Evolutionary conservation across 2,329 filamentous ascomycete species (phyloP).

Genomic region (Cytospora leucostoma): DNA sequence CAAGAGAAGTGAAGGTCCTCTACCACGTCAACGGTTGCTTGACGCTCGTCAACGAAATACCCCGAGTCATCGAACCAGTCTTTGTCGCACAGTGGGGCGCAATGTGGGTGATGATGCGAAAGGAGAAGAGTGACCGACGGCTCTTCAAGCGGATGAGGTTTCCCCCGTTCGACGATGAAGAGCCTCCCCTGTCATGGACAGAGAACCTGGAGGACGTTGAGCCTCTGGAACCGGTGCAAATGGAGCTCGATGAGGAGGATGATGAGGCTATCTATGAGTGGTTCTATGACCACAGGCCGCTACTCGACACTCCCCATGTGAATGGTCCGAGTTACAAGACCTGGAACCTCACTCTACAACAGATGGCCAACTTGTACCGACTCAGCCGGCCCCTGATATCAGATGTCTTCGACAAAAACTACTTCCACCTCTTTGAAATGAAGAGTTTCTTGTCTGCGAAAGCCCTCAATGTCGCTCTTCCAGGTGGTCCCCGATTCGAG

Average conservation of each 20-base stretch:
- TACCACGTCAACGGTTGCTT: constrained; percentile 98
- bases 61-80: constrained; percentile 94
- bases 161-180: constrained; percentile 97
- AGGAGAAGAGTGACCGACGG: constrained; percentile 93
- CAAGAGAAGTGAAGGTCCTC: constrained; percentile 93
- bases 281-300: constrained; percentile 93
- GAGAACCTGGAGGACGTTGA: constrained; percentile 99
- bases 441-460: constrained; percentile 96
- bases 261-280: constrained; percentile 91
- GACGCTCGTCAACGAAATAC: constrained; percentile 94
- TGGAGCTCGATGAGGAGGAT: constrained; percentile 94
- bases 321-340: constrained; percentile 96
- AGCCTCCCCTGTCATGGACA: constrained; percentile 95
- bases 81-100: constrained; percentile 99
- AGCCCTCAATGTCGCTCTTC: constrained; percentile 93
- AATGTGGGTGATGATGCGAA: constrained; percentile 98
- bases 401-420: constrained; percentile 93
- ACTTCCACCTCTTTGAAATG: constrained; percentile 95
- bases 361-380: constrained; percentile 95
- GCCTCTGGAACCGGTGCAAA: constrained; percentile 94
- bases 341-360: constrained; percentile 89
- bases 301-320: constrained; percentile 88
- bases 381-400: constrained; percentile 88
- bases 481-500: constrained; percentile 95
- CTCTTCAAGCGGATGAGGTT: constrained; percentile 99